These are phyloP conservation scores for Solanum bulbocastanum DNA, from an alignment of 257 asterid genomes.

Conservation along the genomic window DNA sequence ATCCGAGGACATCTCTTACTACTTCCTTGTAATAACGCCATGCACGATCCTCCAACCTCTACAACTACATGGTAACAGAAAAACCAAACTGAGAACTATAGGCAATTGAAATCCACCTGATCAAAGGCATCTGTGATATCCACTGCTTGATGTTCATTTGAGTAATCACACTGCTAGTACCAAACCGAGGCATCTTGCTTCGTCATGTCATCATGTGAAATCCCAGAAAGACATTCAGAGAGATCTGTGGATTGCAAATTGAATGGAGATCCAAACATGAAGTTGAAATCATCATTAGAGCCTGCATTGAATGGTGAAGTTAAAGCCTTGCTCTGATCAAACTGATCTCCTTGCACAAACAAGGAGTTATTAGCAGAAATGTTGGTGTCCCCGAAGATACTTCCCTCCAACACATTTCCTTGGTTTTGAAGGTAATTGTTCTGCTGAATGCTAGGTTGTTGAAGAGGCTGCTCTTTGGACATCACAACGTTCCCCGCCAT, in stretches of 20 bases:
- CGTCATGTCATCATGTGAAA: not conserved
- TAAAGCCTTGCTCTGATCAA: conserved; percentile 12
- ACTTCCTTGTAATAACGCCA: not conserved
- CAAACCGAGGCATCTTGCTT: conserved; percentile 35
- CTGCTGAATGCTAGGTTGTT: conserved; percentile 1
- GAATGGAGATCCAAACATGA: conserved; percentile 30
- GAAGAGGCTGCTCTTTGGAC: not conserved
- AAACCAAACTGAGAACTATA: not conserved
- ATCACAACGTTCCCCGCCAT: not conserved
- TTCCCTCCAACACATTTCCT: conserved; percentile 11
- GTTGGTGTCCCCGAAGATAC: conserved; percentile 13
- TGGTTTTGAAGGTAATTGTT: conserved; percentile 6
- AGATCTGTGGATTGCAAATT: conserved; percentile 20
- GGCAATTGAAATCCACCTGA: not conserved
- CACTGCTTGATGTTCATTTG: not conserved
- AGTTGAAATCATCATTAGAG: conserved; percentile 12
- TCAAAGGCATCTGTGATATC: not conserved
- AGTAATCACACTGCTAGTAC: conserved; percentile 6
- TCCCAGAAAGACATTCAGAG: conserved; percentile 16
- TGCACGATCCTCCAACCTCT: not conserved
- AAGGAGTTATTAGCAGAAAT: conserved; percentile 13
- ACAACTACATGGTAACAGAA: not conserved
- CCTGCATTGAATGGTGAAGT: conserved; percentile 15
- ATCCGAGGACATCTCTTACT: not conserved
- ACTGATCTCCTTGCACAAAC: conserved; percentile 22